Evolutionary conservation across 306 rosid species (phyloP).

Genomic region (Vigna nakashimae): DNA sequence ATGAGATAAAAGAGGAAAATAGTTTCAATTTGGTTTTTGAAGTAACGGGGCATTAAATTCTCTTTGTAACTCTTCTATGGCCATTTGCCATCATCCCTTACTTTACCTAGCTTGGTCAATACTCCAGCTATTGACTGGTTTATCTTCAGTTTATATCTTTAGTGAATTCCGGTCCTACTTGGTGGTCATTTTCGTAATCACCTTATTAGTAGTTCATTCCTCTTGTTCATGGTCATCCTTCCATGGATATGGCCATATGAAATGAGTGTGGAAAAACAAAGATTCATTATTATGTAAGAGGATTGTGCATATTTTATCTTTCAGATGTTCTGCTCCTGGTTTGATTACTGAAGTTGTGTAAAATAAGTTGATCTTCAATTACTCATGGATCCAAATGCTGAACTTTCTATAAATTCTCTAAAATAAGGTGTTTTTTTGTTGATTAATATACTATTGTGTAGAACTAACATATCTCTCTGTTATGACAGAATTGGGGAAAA

Average conservation of each 20-base stretch:
- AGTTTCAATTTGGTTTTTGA: neutral
- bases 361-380: neutral
- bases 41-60: neutral
- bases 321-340: neutral
- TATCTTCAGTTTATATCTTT: constrained; percentile 26
- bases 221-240: neutral
- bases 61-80: no score
- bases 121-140: no score
- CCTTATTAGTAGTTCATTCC: neutral
- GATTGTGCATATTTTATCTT: constrained; percentile 3
- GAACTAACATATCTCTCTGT: constrained; percentile 25
- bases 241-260: neutral
- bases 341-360: neutral
- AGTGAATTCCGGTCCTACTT: neutral
- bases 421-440: neutral
- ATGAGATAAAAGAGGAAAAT: neutral
- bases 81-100: no score
- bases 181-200: neutral
- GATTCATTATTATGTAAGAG: neutral
- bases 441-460: neutral
- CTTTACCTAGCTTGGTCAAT: no score
- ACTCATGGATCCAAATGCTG: neutral
- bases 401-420: neutral
- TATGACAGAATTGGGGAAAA: neutral
- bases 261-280: neutral